These are phyloP conservation scores for Dictyostelium purpureum DNA, from an alignment of 78 protist species.

Conservation along the genomic window DNA sequence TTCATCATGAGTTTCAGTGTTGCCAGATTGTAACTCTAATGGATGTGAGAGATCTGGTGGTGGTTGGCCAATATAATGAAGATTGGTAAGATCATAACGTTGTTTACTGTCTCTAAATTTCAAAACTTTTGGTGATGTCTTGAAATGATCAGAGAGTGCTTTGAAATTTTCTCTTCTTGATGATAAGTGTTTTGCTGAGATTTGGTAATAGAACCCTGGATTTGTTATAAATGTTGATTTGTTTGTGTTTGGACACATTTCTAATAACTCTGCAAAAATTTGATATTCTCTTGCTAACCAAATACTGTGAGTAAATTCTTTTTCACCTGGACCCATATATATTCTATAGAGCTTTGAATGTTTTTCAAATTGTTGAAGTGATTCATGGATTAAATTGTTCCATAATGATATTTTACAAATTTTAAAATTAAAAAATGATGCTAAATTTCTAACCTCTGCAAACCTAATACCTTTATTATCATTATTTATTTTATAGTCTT, in stretches of 20 bases:
- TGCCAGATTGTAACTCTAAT: background rate
- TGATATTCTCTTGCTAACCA: constrained; percentile 78
- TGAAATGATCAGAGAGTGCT: background rate
- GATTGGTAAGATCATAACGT: constrained; percentile 15
- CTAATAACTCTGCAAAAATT: constrained; percentile 71
- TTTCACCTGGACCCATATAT: constrained; percentile 44
- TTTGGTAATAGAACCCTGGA: constrained; percentile 69
- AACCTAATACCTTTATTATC: constrained; percentile 49
- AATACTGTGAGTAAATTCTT: constrained; percentile 50
- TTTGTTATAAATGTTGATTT: background rate
- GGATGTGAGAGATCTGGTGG: constrained; percentile 71
- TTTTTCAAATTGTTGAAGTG: constrained; percentile 69
- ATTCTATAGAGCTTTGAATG: constrained; percentile 38
- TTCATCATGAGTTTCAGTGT: background rate
- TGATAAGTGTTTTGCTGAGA: constrained; percentile 29
- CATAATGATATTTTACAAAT: constrained; percentile 15
- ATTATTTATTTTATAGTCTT: constrained; percentile 46
- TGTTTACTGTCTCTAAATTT: constrained; percentile 35
- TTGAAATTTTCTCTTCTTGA: constrained; percentile 34
- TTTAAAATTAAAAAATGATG: constrained; percentile 57
- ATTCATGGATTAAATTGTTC: constrained; percentile 9
- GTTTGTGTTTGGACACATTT: constrained; percentile 22
- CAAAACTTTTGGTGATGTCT: background rate
- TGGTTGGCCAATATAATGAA: constrained; percentile 49
- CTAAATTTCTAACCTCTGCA: constrained; percentile 54